A percentile compares a stretch with the other conserved stretches of the same genome.
These are phyloP conservation scores for Triticum timopheevii DNA, from an alignment of 176 grass and related monocot species.

Conservation along the genomic window DNA sequence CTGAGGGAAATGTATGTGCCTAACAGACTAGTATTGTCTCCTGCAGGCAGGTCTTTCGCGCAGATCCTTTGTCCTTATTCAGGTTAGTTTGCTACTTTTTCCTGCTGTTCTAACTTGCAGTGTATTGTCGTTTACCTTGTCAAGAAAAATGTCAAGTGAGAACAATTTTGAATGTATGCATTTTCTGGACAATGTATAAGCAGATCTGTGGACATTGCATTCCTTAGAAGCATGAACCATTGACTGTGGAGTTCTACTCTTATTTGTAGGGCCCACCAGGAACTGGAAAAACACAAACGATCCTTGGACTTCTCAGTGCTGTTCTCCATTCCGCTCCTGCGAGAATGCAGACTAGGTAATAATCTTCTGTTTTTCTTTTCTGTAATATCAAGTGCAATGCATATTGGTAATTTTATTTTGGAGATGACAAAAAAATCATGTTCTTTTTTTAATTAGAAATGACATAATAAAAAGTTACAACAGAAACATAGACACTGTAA, in stretches of 20 bases:
- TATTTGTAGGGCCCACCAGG: constrained; percentile 84
- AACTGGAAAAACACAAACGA: constrained; percentile 99
- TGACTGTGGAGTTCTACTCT: constrained; percentile 13
- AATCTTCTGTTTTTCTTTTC: constrained; percentile 13
- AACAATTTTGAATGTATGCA: constrained; percentile 11
- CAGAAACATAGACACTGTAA: constrained; percentile 3
- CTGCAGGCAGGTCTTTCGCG: constrained; percentile 91
- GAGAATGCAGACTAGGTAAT: constrained; percentile 86
- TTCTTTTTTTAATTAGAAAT: not conserved
- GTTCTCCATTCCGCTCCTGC: constrained; percentile 93
- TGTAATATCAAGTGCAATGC: constrained; percentile 14
- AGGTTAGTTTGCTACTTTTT: constrained; percentile 47
- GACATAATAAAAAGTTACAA: constrained; percentile 4
- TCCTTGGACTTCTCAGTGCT: constrained; percentile 95
- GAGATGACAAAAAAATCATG: not conserved
- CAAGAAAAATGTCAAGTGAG: not conserved
- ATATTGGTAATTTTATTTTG: not conserved
- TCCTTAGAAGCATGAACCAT: not conserved
- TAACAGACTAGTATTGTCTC: constrained; percentile 40
- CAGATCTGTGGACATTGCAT: not conserved
- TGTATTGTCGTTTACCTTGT: constrained; percentile 19
- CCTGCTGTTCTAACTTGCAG: constrained; percentile 19
- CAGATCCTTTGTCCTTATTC: constrained; percentile 96
- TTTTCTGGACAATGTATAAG: constrained; percentile 23
- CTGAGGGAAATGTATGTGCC: not conserved